phyloP scores from a whole-genome alignment of 2,329 filamentous ascomycete genomes.

The Paraconiothyrium brasiliense region DNA sequence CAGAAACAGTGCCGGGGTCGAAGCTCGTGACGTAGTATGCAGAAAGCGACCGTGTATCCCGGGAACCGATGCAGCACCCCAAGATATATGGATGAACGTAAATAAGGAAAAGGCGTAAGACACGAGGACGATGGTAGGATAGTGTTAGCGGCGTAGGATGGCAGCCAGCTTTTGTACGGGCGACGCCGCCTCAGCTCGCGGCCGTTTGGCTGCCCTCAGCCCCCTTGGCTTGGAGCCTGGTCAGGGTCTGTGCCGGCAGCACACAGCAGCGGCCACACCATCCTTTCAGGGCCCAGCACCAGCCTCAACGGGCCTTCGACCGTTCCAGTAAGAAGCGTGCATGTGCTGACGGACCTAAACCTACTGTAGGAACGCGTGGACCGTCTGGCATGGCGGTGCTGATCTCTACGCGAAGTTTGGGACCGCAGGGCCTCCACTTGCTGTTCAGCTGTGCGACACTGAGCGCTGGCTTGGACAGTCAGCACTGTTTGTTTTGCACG shows the following conservation, averaged over 20 bases:
- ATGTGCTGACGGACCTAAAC: slow-evolving; percentile 16
- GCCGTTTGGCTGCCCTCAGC: slow-evolving; percentile 10
- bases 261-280: slow-evolving; percentile 3
- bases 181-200: slow-evolving; percentile 14
- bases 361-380: slow-evolving; percentile 2
- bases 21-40: slow-evolving; percentile 14
- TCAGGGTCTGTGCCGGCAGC: slow-evolving; percentile 9
- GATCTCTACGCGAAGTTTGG: slow-evolving; percentile 5
- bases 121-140: slow-evolving; percentile 8
- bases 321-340: slow-evolving; percentile 3
- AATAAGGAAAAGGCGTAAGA: slow-evolving; percentile 8
- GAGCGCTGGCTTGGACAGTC: neutral
- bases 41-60: slow-evolving; percentile 9
- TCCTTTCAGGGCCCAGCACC: slow-evolving; percentile 13
- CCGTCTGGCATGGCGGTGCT: slow-evolving; percentile 15
- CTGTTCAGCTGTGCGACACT: slow-evolving; percentile 3
- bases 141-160: slow-evolving; percentile 6
- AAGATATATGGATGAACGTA: slow-evolving; percentile 8
- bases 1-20: neutral
- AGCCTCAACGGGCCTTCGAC: slow-evolving; percentile 23
- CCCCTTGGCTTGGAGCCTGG: slow-evolving; percentile 2
- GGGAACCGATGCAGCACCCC: neutral
- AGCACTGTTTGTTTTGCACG: neutral
- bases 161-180: slow-evolving; percentile 13
- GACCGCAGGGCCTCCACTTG: neutral